phyloP scores from a whole-genome alignment of 2,329 filamentous ascomycete genomes.

The Colletotrichum kahawae region DNA sequence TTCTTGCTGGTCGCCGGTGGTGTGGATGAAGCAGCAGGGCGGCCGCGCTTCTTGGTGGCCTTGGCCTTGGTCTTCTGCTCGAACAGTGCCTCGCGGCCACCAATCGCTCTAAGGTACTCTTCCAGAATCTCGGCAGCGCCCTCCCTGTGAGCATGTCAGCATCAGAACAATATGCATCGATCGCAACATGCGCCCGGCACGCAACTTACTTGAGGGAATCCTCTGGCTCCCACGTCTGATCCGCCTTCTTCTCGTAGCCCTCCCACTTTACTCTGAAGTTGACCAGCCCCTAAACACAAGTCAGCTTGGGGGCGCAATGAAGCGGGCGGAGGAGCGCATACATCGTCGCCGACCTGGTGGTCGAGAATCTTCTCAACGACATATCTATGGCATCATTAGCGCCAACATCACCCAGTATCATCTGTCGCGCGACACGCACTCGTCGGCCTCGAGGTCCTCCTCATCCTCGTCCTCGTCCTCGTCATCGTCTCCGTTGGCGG shows the following conservation, averaged over 20 bases:
- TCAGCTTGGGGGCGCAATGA: background rate
- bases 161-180: background rate
- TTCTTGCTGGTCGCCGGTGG: conserved; percentile 49
- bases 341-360: conserved; percentile 66
- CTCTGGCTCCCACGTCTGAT: conserved; percentile 81
- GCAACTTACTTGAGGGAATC: conserved; percentile 65
- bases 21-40: conserved; percentile 45
- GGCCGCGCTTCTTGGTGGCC: conserved; percentile 63
- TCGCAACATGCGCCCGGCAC: background rate
- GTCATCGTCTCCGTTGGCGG: conserved; percentile 39
- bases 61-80: conserved; percentile 54
- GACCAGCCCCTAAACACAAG: conserved; percentile 46
- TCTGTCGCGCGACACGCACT: conserved; percentile 19
- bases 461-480: conserved; percentile 46
- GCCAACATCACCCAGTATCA: background rate
- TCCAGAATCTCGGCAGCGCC: conserved; percentile 65
- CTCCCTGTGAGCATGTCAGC: conserved; percentile 43
- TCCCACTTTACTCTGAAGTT: conserved; percentile 82
- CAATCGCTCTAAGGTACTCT: conserved; percentile 67
- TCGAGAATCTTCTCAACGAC: conserved; percentile 76
- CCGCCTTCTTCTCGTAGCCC: conserved; percentile 72
- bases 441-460: conserved; percentile 40
- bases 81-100: conserved; percentile 65
- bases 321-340: conserved; percentile 33
- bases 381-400: conserved; percentile 53